Conservation (phyloP, 345 rosid species). For the Geranium rotundifolium region DNA sequence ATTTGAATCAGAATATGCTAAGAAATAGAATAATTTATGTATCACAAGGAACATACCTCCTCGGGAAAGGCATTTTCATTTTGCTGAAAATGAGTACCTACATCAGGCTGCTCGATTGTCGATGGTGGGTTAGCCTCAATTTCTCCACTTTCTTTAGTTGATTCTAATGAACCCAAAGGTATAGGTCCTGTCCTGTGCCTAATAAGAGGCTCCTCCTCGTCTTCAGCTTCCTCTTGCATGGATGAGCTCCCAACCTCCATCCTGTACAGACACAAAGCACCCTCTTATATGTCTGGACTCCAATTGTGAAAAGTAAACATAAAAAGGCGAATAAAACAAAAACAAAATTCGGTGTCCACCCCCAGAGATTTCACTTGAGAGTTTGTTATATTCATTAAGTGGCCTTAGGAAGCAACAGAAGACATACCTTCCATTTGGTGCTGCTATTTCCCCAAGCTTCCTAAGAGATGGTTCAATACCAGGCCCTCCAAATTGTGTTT, state of each 20-base stretch:
- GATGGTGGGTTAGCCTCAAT: conserved; percentile 39
- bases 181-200: conserved; percentile 54
- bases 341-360: background rate
- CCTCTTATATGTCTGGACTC: background rate
- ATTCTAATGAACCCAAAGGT: conserved; percentile 35
- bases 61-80: conserved; percentile 53
- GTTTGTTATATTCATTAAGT: background rate
- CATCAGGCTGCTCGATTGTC: conserved; percentile 36
- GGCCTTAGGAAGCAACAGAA: conserved; percentile 3
- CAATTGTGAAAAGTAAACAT: background rate
- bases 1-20: background rate
- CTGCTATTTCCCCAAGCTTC: conserved; percentile 24
- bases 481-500: conserved; percentile 30
- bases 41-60: conserved; percentile 33
- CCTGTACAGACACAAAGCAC: conserved; percentile 25
- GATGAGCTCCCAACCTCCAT: conserved; percentile 58
- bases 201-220: conserved; percentile 60
- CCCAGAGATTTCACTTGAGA: background rate
- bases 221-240: conserved; percentile 58
- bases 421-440: conserved; percentile 67
- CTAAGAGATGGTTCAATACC: conserved; percentile 26
- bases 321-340: background rate
- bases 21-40: background rate
- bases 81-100: conserved; percentile 26
- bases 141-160: conserved; percentile 31